Evolutionary conservation across 345 rosid species (phyloP).

Genomic region (Euclidium syriacum): DNA sequence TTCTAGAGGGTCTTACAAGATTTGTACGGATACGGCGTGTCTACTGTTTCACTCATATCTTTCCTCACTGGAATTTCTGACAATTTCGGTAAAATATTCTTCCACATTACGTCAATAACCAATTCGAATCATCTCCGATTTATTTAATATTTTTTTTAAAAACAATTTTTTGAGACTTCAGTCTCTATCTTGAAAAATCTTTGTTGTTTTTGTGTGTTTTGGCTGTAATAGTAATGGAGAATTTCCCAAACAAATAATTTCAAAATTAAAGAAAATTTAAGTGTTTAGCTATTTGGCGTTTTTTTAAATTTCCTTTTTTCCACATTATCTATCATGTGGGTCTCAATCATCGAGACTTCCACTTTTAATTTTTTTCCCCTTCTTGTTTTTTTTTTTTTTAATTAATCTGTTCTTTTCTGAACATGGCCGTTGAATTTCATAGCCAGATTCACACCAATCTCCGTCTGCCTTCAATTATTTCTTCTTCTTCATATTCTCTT

Average conservation of each 20-base stretch:
- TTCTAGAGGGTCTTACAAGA: neutral
- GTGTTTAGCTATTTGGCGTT: slow-evolving; percentile 16
- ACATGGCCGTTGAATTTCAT: slow-evolving; percentile 34
- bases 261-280: neutral
- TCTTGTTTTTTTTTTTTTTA: neutral
- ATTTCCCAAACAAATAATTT: neutral
- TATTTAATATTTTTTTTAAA: neutral
- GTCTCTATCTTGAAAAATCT: neutral
- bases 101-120: slow-evolving; percentile 20
- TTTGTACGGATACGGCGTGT: slow-evolving; percentile 30
- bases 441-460: slow-evolving; percentile 28
- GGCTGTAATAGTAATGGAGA: slow-evolving; percentile 26
- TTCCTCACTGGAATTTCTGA: slow-evolving; percentile 7
- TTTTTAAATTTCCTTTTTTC: neutral
- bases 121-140: slow-evolving; percentile 7
- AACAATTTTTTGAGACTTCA: neutral
- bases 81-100: slow-evolving; percentile 21
- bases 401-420: slow-evolving; percentile 29
- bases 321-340: slow-evolving; percentile 32
- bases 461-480: slow-evolving; percentile 30
- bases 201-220: slow-evolving; percentile 25
- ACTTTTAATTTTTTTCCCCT: neutral
- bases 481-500: slow-evolving; percentile 17
- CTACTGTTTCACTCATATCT: too few relatives aligned
- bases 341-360: slow-evolving; percentile 34